Evolutionary conservation across 1,139 yeast species (phyloP).

Genomic region (Kodamaea suecica): DNA sequence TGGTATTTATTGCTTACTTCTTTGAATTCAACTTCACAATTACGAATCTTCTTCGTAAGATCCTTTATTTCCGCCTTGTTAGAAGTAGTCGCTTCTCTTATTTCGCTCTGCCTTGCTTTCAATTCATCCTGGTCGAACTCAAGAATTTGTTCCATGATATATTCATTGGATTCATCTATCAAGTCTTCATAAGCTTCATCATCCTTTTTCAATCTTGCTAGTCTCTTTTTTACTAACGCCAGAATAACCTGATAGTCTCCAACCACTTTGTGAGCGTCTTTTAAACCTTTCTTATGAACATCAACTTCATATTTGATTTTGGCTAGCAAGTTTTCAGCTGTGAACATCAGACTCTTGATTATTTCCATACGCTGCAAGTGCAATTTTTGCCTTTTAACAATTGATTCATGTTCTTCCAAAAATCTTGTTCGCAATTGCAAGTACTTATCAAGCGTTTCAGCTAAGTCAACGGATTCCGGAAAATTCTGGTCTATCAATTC

Average conservation of each 20-base stretch:
- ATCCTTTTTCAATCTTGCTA: slow-evolving; percentile 11
- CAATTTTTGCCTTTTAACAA: slow-evolving; percentile 13
- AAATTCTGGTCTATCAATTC: slow-evolving; percentile 68
- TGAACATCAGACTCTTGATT: slow-evolving; percentile 15
- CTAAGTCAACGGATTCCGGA: slow-evolving; percentile 78
- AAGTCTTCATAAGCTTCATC: slow-evolving; percentile 13
- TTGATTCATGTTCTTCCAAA: slow-evolving; percentile 28
- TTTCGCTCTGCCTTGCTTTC: slow-evolving; percentile 12
- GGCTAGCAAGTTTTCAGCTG: slow-evolving; percentile 13
- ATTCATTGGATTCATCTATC: slow-evolving; percentile 14
- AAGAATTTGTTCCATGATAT: slow-evolving; percentile 14
- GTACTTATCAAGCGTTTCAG: slow-evolving; percentile 55
- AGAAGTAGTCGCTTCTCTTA: slow-evolving; percentile 10
- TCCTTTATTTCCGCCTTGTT: slow-evolving; percentile 14
- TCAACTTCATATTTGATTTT: slow-evolving; percentile 17
- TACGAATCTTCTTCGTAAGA: slow-evolving; percentile 24
- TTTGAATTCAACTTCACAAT: slow-evolving; percentile 16
- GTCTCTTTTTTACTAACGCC: slow-evolving; percentile 11
- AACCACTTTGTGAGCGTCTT: slow-evolving; percentile 10
- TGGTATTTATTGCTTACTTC: slow-evolving; percentile 20
- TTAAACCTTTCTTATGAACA: slow-evolving; percentile 10
- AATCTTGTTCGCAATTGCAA: slow-evolving; percentile 43
- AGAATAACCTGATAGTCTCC: slow-evolving; percentile 16
- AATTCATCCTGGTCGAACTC: slow-evolving; percentile 15
- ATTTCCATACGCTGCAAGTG: slow-evolving; percentile 14